Evolutionary conservation across 179 eudicot genomes (phyloP).

Genomic region (Spinacia oleracea): DNA sequence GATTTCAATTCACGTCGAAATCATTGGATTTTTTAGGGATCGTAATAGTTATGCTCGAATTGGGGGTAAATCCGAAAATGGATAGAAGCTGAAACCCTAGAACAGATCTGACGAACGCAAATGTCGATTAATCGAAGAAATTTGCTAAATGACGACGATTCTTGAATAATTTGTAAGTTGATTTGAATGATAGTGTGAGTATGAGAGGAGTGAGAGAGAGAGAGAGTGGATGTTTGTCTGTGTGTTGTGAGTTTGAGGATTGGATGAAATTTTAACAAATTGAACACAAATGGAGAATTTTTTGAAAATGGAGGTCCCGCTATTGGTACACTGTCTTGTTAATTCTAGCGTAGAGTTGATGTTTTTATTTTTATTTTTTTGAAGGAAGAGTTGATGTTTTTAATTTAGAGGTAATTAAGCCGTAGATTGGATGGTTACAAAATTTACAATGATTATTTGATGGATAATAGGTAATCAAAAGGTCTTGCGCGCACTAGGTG

Average conservation of each 20-base stretch:
- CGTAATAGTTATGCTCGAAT: not conserved
- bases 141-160: too few species aligned
- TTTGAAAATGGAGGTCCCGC: constrained; percentile 17
- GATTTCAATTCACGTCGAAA: not conserved
- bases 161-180: not conserved
- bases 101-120: constrained; percentile 6
- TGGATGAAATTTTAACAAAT: not conserved
- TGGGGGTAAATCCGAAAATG: not conserved
- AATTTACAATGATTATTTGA: too few species aligned
- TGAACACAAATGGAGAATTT: not conserved
- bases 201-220: constrained; percentile 1
- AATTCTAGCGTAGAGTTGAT: too few species aligned
- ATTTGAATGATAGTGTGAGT: not conserved
- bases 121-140: not conserved
- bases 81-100: constrained; percentile 3
- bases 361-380: too few species aligned
- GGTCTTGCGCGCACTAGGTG: too few species aligned
- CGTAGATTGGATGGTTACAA: too few species aligned
- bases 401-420: too few species aligned
- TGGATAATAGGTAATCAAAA: too few species aligned
- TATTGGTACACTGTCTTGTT: not conserved
- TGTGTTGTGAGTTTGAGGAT: not conserved
- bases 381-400: too few species aligned
- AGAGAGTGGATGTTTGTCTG: constrained; percentile 2
- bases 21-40: not conserved